Evolutionary conservation across 164 flowering plant species (phyloP).

Genomic region (Aristolochia californica): DNA sequence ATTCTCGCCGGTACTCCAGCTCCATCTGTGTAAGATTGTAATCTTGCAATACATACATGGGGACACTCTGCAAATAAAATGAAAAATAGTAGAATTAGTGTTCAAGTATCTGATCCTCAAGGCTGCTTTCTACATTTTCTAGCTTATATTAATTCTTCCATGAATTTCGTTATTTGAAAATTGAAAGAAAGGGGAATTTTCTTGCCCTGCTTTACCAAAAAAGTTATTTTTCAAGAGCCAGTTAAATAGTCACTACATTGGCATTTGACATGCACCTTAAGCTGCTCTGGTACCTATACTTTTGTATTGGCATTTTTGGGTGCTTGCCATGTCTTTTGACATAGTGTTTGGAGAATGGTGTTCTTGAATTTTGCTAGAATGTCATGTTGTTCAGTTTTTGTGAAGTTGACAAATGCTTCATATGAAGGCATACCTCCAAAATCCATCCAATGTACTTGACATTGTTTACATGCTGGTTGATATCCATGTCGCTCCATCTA

Average conservation of each 20-base stretch:
- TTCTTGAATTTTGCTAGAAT: too few relatives aligned
- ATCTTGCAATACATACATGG: conserved; percentile 39
- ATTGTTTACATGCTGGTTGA: conserved; percentile 78
- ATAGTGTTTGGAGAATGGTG: too few relatives aligned
- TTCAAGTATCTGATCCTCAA: background rate
- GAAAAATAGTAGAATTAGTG: conserved; percentile 1
- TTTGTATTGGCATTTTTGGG: background rate
- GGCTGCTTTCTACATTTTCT: background rate
- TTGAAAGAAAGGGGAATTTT: background rate
- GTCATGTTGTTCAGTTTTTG: background rate
- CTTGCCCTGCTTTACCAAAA: too few relatives aligned
- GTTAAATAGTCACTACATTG: too few relatives aligned
- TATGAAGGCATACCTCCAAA: conserved; percentile 44
- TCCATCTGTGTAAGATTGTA: conserved; percentile 54
- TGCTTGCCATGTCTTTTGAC: background rate
- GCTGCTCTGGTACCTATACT: background rate
- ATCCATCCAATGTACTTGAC: conserved; percentile 87
- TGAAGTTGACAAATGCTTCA: background rate
- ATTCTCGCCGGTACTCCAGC: conserved; percentile 65
- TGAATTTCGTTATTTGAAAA: background rate
- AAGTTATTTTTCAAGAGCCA: too few relatives aligned
- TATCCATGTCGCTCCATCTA: conserved; percentile 81
- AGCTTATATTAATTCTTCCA: background rate
- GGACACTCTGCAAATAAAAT: conserved; percentile 48
- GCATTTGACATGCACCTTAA: too few relatives aligned